Conservation (phyloP, 2,329 filamentous ascomycete species). For the Claviceps quebecensis region DNA sequence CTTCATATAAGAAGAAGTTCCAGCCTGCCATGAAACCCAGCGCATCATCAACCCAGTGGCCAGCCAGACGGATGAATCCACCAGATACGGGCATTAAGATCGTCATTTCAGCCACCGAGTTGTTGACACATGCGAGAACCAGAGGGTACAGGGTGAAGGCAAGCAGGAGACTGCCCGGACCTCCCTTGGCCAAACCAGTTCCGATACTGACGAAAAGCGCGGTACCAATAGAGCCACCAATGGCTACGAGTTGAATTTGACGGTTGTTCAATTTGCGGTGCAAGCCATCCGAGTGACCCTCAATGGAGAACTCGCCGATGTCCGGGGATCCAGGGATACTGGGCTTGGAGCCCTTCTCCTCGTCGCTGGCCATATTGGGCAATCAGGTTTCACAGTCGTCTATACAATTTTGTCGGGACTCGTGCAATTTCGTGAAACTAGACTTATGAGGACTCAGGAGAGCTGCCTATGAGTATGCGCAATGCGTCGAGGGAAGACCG, state of each 20-base stretch:
- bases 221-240: conserved; percentile 43
- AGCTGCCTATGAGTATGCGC: neutral
- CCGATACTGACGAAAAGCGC: conserved; percentile 50
- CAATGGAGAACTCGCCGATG: conserved; percentile 11
- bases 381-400: neutral
- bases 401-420: neutral
- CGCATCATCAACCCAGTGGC: conserved; percentile 52
- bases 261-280: conserved; percentile 38
- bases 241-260: conserved; percentile 44
- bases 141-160: conserved; percentile 42
- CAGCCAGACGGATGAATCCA: conserved; percentile 50
- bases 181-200: conserved; percentile 31
- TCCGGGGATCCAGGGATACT: conserved; percentile 13
- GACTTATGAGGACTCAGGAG: too few relatives aligned
- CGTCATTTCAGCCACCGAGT: conserved; percentile 51
- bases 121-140: conserved; percentile 48
- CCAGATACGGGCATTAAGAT: conserved; percentile 48
- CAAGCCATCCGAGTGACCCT: conserved; percentile 22
- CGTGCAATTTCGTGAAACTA: neutral
- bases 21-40: conserved; percentile 39
- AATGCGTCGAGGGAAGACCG: neutral
- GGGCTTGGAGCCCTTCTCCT: conserved; percentile 16
- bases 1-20: conserved; percentile 33
- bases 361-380: conserved; percentile 12
- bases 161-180: conserved; percentile 38